Evolutionary conservation across 2,329 filamentous ascomycete genomes (phyloP), one percentile per base, ranked within the genome.

Genomic region (Ophiostoma piceae): DNA sequence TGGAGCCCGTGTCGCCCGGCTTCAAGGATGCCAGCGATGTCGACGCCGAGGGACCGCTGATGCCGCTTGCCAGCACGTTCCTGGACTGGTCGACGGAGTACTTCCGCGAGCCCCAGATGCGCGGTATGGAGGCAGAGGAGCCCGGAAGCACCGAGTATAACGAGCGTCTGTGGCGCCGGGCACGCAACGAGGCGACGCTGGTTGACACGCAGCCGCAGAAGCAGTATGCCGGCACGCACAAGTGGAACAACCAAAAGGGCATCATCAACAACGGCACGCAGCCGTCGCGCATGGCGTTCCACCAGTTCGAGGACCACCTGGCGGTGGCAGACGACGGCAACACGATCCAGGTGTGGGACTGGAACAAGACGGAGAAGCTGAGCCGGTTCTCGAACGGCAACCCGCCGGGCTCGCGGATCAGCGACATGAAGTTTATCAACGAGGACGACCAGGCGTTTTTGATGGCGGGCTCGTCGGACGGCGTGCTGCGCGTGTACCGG

Each of bases 71-170:
- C 71, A 97, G 93, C 77, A 89, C 85, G 9, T 96, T 98, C 79
- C 84, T 97, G 73, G 92, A 97, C 73, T 99, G 94, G 94, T 97
- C 94, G 3, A 93, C 95, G 64, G 94, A 94, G 79, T 98, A 99
- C 78, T 99, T 98, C 84, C 92, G 94, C 39, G 94, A 98, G 78
- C 95, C 95, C 41, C 95, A 99, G 79, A 98, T 99, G 95, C 96
- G 95, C 77, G 90, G 92, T 2, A 94, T 91, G 71, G 95, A 99
- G 78, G 92, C 94, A 32, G 95, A 99, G 75, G 95, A 99, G 77
- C 95, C 95, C 16, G 95, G 95, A 43, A 97, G 93, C 76, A 92
- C 92, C 19, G 94, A 98, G 78, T 99, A 98, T 80, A 99, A 99
- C 75, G 90, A 95, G 77, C 88, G 95, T 19, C 83, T 99, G 2